Conservation (phyloP, 169 alveolate species). For the Eimeria necatrix region DNA sequence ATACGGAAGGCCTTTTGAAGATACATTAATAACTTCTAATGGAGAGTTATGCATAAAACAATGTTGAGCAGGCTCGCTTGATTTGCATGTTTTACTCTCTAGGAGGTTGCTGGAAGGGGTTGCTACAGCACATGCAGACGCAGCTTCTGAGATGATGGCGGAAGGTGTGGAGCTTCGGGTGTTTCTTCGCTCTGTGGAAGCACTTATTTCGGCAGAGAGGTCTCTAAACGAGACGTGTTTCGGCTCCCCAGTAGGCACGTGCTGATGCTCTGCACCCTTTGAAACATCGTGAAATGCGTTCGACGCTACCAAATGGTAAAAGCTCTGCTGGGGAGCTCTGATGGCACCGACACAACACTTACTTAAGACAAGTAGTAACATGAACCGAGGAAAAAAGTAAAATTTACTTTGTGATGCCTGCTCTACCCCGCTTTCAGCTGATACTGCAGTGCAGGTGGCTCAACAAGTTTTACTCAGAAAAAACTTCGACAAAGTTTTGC, state of each 20-base stretch:
- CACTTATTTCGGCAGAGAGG: slow-evolving; percentile 65
- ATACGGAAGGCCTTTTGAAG: too few species aligned
- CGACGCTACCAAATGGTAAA: neutral
- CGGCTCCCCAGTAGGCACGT: slow-evolving; percentile 70
- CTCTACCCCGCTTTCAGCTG: slow-evolving; percentile 49
- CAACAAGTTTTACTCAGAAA: slow-evolving; percentile 60
- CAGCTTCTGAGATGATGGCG: slow-evolving; percentile 45
- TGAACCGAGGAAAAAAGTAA: too few species aligned
- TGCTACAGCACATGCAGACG: slow-evolving; percentile 47
- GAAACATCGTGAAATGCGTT: neutral
- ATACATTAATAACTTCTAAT: too few species aligned
- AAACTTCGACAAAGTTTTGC: slow-evolving; percentile 39
- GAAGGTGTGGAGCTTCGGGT: slow-evolving; percentile 49
- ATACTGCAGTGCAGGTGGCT: slow-evolving; percentile 70
- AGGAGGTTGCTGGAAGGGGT: slow-evolving; percentile 71
- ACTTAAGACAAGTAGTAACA: too few species aligned
- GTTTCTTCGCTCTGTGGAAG: slow-evolving; percentile 69
- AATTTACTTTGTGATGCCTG: neutral
- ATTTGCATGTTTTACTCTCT: neutral
- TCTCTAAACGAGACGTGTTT: slow-evolving; percentile 62
- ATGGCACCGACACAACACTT: neutral
- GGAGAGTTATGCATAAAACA: too few species aligned
- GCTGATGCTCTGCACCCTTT: neutral
- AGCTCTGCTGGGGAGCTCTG: neutral
- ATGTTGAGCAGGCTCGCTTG: too few species aligned